These are phyloP conservation scores for Elsinoe necatrix DNA, from an alignment of 2,329 filamentous ascomycete genomes.

Conservation along the genomic window DNA sequence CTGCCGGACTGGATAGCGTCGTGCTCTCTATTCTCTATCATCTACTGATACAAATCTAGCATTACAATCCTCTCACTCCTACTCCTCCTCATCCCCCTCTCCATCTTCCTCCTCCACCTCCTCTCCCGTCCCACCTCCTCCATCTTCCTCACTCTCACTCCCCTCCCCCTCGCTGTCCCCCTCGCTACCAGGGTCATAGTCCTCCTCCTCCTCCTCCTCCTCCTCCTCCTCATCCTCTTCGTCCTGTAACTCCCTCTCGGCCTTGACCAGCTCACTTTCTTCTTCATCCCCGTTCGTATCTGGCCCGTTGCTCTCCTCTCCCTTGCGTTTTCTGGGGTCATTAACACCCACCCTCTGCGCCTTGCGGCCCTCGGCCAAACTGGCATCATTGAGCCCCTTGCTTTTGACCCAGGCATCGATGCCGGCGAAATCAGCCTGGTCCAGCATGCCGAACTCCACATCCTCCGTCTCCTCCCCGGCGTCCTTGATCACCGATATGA, in stretches of 20 bases:
- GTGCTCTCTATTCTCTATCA: background rate
- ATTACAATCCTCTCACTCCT: slow-evolving; percentile 23
- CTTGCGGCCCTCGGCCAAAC: slow-evolving; percentile 50
- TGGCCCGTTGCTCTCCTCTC: slow-evolving; percentile 24
- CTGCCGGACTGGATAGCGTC: background rate
- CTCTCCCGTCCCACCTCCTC: slow-evolving; percentile 21
- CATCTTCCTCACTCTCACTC: slow-evolving; percentile 28
- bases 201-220: too few relatives aligned
- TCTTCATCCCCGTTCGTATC: slow-evolving; percentile 27
- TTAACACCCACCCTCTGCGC: slow-evolving; percentile 53
- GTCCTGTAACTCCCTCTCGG: slow-evolving; percentile 29
- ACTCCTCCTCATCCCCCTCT: slow-evolving; percentile 26
- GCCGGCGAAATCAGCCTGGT: slow-evolving; percentile 53
- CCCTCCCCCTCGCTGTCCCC: slow-evolving; percentile 35
- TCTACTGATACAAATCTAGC: background rate
- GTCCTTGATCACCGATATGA: slow-evolving; percentile 35
- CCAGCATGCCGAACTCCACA: slow-evolving; percentile 57
- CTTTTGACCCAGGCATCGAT: slow-evolving; percentile 56
- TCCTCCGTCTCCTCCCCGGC: slow-evolving; percentile 41
- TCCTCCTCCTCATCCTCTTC: slow-evolving; percentile 30
- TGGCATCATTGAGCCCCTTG: slow-evolving; percentile 54
- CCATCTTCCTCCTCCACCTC: slow-evolving; percentile 18
- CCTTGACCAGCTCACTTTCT: slow-evolving; percentile 33
- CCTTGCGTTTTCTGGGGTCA: slow-evolving; percentile 25
- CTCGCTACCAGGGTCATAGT: slow-evolving; percentile 35